Evolutionary conservation across 2,329 filamentous ascomycete genomes (phyloP), one percentile per base, ranked within the genome.

Genomic region (Cordyceps tenuipes): DNA sequence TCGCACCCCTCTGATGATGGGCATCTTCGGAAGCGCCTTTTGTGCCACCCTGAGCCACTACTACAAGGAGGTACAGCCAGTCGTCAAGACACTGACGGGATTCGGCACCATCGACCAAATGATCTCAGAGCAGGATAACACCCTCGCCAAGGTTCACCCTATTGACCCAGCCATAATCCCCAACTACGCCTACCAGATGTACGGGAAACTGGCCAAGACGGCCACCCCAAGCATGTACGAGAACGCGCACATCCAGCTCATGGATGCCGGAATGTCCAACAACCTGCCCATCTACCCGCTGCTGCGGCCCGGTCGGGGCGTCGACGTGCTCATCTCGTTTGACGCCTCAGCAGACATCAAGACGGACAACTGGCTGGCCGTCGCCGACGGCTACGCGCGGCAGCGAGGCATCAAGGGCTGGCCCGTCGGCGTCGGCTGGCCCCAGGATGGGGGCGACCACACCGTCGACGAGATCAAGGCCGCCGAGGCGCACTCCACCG

Each of bases 211-310:
- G 7, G 88, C 91, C 0, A 74, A 82, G 0, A 89, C 90, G 0
- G 88, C 88, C n/a, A 91, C 94, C 0, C 83, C 87, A 36, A 91
- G 84, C 61, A 83, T 96, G 44, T 86, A 89, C 67, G 78, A 83
- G 19, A 81, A 80, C 15, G 79, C 86, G 49, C 88, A 96, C 70
- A 79, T 93, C 19, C 87, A 90, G 64, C 80, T 93, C 17, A 97
- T 97, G 92, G 94, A 99, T 72, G 92, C 94, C 1, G 94, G 94
- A 55, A 99, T 99, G 94, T 95, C 90, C 64, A 97, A 99, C 71
- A 99, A 99, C 69, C 79, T 99, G 9, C 94, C 94, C 1, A 92
- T 97, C 47, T 99, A 99, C 70, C 94, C 94, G 0, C 81, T 97
- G 3, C 84, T 99, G 19, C 86, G 94, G 12, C 91, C 91, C 0